Evolutionary conservation across 176 grass and related monocot genomes (phyloP).

Genomic region (Canna indica): DNA sequence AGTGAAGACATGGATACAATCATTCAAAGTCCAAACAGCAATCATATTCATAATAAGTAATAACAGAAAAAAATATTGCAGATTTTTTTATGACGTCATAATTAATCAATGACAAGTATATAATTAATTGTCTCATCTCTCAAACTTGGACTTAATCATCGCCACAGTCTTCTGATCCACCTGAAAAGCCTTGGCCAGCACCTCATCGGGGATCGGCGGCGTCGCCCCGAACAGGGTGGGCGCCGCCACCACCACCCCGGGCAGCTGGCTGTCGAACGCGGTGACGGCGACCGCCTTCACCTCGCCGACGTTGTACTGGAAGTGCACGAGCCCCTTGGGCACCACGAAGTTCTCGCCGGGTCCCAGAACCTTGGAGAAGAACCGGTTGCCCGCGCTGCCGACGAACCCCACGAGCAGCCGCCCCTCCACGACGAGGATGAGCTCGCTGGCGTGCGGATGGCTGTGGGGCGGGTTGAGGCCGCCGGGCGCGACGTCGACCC

Average conservation of each 20-base stretch:
- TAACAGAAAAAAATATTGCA: too few species aligned
- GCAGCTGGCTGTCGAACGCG: conserved; percentile 59
- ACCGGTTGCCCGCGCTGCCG: conserved; percentile 36
- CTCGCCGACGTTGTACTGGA: conserved; percentile 51
- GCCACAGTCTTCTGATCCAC: conserved; percentile 31
- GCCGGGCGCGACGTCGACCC: conserved; percentile 61
- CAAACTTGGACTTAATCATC: conserved; percentile 50
- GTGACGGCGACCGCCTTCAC: conserved; percentile 29
- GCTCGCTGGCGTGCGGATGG: conserved; percentile 65
- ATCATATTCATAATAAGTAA: too few species aligned
- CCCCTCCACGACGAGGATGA: conserved; percentile 41
- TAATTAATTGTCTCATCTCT: neutral
- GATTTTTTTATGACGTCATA: too few species aligned
- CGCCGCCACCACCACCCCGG: conserved; percentile 30
- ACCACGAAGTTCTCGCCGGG: conserved; percentile 56
- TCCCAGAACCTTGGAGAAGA: conserved; percentile 38
- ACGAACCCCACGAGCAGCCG: conserved; percentile 57
- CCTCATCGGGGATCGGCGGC: conserved; percentile 35
- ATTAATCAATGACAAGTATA: too few species aligned
- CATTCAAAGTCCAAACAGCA: too few species aligned
- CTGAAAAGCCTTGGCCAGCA: conserved; percentile 45
- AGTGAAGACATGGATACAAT: too few species aligned
- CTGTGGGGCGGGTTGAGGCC: conserved; percentile 75
- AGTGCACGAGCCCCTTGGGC: conserved; percentile 64
- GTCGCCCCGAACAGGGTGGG: conserved; percentile 44